Conservation (phyloP, 2,329 filamentous ascomycete genomes). For the Bipolaris gigantea region DNA sequence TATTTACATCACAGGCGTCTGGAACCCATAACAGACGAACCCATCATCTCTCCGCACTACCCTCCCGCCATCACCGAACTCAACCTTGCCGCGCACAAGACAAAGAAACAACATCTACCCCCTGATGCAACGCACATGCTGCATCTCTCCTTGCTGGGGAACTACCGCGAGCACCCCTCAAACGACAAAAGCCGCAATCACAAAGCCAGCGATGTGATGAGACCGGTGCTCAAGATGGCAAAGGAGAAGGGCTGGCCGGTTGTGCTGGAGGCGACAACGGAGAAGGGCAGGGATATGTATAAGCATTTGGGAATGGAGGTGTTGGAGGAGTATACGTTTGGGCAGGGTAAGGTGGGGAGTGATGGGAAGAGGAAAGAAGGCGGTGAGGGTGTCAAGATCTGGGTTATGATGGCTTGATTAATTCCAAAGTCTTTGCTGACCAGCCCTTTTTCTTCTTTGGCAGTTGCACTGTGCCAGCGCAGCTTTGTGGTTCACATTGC, state of each 20-base stretch:
- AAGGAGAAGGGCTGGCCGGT: conserved; percentile 7
- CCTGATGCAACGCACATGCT: conserved; percentile 1
- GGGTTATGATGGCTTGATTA: conserved; percentile 11
- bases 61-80: conserved; percentile 1
- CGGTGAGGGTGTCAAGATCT: conserved; percentile 7
- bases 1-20: not conserved
- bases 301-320: conserved; percentile 5
- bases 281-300: conserved; percentile 7
- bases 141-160: conserved; percentile 7
- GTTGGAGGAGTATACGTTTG: conserved; percentile 4
- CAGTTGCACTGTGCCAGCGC: too few species aligned
- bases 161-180: conserved; percentile 5
- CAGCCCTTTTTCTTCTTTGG: too few species aligned
- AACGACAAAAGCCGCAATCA: not conserved
- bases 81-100: not conserved
- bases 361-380: conserved; percentile 6
- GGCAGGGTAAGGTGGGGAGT: not conserved
- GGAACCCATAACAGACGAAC: not conserved
- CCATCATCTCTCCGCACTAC: not conserved
- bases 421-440: not conserved
- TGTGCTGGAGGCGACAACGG: conserved; percentile 7
- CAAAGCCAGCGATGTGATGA: conserved; percentile 7
- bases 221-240: conserved; percentile 10
- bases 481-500: not conserved
- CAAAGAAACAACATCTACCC: not conserved